phyloP scores from a whole-genome alignment of 305 asterid genomes.

The Solanum aculeatissimum region DNA sequence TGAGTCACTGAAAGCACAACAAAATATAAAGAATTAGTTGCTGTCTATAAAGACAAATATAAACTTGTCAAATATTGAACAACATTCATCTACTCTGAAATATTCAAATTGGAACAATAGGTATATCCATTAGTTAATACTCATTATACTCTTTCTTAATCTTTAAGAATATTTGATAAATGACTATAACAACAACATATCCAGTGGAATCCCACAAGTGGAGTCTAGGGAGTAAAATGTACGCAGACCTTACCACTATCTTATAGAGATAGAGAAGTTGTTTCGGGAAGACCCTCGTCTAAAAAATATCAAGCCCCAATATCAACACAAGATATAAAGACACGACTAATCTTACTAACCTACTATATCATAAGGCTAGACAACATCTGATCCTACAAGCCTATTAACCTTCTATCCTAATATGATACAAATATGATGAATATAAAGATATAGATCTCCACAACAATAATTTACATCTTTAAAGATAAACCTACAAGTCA shows the following conservation, averaged over 20 bases:
- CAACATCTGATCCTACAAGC: too few species aligned
- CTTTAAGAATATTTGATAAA: background rate
- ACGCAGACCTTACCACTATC: too few species aligned
- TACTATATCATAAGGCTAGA: too few species aligned
- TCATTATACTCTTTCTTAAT: background rate
- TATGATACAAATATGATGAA: background rate
- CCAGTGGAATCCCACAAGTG: too few species aligned
- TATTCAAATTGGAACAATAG: slow-evolving; percentile 5
- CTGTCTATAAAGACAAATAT: slow-evolving; percentile 22
- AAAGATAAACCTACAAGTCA: background rate
- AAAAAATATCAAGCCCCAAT: background rate
- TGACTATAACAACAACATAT: background rate
- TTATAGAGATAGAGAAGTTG: background rate
- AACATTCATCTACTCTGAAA: slow-evolving; percentile 3
- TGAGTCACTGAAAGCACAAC: slow-evolving; percentile 12
- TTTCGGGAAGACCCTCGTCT: rapidly evolving
- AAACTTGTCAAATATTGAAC: background rate
- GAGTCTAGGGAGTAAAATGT: too few species aligned
- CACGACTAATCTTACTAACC: too few species aligned
- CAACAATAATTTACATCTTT: background rate
- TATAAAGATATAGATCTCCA: background rate
- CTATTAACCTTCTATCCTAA: too few species aligned
- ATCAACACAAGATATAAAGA: too few species aligned
- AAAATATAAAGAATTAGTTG: slow-evolving; percentile 13
- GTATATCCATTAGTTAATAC: background rate